Base-by-base conservation (phyloP, 2,329 filamentous ascomycete genomes). In the Akanthomyces dipterigenus region DNA sequence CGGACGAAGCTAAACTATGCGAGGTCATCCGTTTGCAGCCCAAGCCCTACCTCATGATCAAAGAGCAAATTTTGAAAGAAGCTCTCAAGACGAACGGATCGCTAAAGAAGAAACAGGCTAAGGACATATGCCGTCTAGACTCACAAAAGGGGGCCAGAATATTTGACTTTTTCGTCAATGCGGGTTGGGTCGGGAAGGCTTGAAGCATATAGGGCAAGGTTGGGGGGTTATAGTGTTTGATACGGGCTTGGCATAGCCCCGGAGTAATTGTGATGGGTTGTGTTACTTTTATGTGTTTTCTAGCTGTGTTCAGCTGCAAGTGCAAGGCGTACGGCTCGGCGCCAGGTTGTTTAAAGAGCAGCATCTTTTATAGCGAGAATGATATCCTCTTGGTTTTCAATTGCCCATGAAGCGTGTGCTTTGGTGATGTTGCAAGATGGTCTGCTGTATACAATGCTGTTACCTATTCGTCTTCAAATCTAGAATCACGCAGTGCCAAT, bases 11-110 rank as follows among this genome's bases (percentile, higher is more conserved):
- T 5, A 91, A 96, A 69, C 78, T 99, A 0, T 99, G 95, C 77
- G 90, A 90, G 67, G 82, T 89, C 45, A 82, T 96, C 16, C 85
- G 92, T 46, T 77, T 99, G 57, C 89, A 95, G 73, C 95, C 95
- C 0, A 99, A 99, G 77, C 91, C 95, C 1, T 99, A 97, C 73
- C 76, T 97, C 5, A 91, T 91, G 70, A 91, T 98, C 75, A 99
- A 99, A 75, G 92, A 97, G 72, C 87, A 90, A 64, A 80, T 98
- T n/a, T 76, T 98, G 57, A 90, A 91, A 68, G 93, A 98, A 72
- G 91, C 93, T 0, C 84, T 96, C 72, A 95, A 93, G 76, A 87
- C 88, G 62, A 93, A 95, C 62, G 95, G 95, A 1, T 84, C 82
- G 14, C 77, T 99, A 8, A 98, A 96, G 80, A 96, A 95, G 82